These are phyloP conservation scores for Xylariaceae sp. DNA, from an alignment of 2,329 filamentous ascomycete species.

Conservation along the genomic window DNA sequence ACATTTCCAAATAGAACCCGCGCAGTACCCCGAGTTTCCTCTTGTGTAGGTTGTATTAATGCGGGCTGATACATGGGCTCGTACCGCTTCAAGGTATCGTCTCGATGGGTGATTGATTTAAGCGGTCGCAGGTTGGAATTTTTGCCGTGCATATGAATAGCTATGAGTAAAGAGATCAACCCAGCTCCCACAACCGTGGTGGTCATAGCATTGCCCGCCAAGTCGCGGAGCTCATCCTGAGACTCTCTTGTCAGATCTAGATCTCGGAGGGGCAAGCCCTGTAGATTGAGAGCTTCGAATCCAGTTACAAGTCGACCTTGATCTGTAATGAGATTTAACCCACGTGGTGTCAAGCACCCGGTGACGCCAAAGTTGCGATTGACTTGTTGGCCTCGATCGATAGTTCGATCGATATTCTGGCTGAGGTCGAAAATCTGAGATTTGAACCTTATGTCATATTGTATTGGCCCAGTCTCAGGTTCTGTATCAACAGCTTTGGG, in stretches of 20 bases:
- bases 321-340: conserved; percentile 66
- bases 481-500: conserved; percentile 39
- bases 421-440: conserved; percentile 66
- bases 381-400: no score
- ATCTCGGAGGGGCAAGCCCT: conserved; percentile 70
- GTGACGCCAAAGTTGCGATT: conserved; percentile 60
- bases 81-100: neutral
- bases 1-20: neutral
- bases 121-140: neutral
- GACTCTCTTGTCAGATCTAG: conserved; percentile 70
- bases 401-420: conserved; percentile 75
- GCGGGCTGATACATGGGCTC: conserved; percentile 14
- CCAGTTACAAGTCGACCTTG: conserved; percentile 67
- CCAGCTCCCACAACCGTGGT: conserved; percentile 72
- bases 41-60: neutral
- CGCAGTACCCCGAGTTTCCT: conserved; percentile 15
- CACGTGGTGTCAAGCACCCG: conserved; percentile 72
- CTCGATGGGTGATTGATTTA: neutral
- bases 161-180: conserved; percentile 64
- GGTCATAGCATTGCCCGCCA: conserved; percentile 83
- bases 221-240: conserved; percentile 66
- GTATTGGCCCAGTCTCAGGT: neutral
- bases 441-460: conserved; percentile 59
- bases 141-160: conserved; percentile 23
- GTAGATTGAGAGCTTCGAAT: conserved; percentile 67